These are phyloP conservation scores for Sporothrix mexicana DNA, from an alignment of 2,329 filamentous ascomycete species.

Conservation along the genomic window DNA sequence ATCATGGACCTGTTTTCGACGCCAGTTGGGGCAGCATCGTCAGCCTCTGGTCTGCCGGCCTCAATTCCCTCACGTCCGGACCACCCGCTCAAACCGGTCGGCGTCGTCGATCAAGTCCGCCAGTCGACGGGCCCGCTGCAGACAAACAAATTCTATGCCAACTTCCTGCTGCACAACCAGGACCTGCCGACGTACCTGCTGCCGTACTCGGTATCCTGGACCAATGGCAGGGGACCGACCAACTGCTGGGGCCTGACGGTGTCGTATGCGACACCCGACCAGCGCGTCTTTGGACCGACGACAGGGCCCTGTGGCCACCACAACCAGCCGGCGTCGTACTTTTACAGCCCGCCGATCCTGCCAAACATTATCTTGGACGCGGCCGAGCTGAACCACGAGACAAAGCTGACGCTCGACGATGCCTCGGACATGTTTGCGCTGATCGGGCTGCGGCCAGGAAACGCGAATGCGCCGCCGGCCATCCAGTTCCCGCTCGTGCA, in stretches of 20 bases:
- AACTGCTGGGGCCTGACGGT: constrained; percentile 79
- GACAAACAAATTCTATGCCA: constrained; percentile 84
- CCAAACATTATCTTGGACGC: constrained; percentile 83
- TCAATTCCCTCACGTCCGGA: constrained; percentile 56
- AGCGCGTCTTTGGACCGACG: constrained; percentile 68
- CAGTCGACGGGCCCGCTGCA: constrained; percentile 57
- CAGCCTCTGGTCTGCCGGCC: constrained; percentile 55
- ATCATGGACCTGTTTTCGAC: constrained; percentile 58
- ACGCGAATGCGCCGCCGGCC: constrained; percentile 54
- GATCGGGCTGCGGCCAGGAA: constrained; percentile 66
- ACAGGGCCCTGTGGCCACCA: constrained; percentile 45
- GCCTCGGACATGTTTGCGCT: constrained; percentile 66
- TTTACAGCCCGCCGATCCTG: constrained; percentile 80
- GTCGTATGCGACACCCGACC: constrained; percentile 71
- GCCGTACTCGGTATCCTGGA: constrained; percentile 74
- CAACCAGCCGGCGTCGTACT: constrained; percentile 57
- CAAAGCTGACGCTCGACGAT: constrained; percentile 60
- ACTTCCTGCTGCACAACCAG: constrained; percentile 79
- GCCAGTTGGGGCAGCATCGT: constrained; percentile 51
- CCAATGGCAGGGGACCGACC: constrained; percentile 65
- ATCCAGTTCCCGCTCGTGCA: constrained; percentile 85
- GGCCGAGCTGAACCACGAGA: constrained; percentile 68
- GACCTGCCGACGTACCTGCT: constrained; percentile 73
- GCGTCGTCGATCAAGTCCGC: constrained; percentile 48
- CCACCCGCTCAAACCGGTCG: constrained; percentile 63